A percentile compares a stretch with the other conserved stretches of the same genome.
Evolutionary conservation across 2,329 filamentous ascomycete species (phyloP).

Genomic region (Fusarium citri): DNA sequence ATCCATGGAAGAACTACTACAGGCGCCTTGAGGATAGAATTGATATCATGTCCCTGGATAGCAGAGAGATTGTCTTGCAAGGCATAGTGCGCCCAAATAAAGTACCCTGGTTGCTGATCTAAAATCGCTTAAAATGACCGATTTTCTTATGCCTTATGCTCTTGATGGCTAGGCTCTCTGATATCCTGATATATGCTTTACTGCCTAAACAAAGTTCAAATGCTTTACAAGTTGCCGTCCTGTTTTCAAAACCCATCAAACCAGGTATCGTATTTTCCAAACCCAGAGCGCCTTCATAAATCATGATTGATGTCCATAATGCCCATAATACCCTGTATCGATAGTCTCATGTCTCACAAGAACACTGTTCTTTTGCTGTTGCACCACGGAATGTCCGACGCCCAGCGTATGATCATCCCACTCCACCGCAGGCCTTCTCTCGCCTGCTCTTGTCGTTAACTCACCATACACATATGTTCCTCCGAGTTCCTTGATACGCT

Average conservation of each 20-base stretch:
- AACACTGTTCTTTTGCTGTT: constrained; percentile 6
- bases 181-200: neutral
- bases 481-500: constrained; percentile 40
- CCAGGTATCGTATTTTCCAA: neutral
- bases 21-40: neutral
- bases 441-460: constrained; percentile 34
- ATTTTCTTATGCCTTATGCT: neutral
- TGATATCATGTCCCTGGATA: neutral
- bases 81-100: neutral
- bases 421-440: constrained; percentile 42
- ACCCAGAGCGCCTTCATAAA: constrained; percentile 1
- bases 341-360: constrained; percentile 29
- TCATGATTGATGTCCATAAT: constrained; percentile 32
- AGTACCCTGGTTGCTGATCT: neutral
- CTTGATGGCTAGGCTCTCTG: neutral
- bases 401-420: constrained; percentile 41
- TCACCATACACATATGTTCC: constrained; percentile 43
- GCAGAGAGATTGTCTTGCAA: rapidly evolving
- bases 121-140: neutral
- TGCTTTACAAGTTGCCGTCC: neutral
- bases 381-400: neutral
- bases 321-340: constrained; percentile 41
- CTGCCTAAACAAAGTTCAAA: neutral
- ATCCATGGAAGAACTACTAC: neutral
- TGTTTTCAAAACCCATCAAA: neutral